phyloP scores from a whole-genome alignment of 78 protist species.

The Polysphondylium violaceum region DNA sequence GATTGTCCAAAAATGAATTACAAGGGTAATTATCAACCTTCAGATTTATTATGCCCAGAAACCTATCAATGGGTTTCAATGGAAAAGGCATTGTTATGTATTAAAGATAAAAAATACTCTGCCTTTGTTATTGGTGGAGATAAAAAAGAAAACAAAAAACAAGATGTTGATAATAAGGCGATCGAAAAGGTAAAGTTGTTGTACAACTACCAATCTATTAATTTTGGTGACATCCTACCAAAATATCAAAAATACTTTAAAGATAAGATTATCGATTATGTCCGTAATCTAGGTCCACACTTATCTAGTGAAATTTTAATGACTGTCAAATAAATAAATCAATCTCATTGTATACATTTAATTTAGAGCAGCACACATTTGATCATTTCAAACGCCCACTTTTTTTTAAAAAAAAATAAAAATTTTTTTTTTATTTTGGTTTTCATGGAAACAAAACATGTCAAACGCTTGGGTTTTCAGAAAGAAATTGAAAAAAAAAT shows the following conservation, averaged over 20 bases:
- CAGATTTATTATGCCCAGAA: slow-evolving; percentile 66
- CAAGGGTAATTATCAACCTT: slow-evolving; percentile 41
- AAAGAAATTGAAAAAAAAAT: background rate
- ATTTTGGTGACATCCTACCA: background rate
- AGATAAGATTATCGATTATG: background rate
- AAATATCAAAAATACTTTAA: background rate
- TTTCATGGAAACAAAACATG: too few species aligned
- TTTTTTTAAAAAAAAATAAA: too few species aligned
- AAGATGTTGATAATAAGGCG: background rate
- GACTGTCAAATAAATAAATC: background rate
- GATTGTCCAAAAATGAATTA: slow-evolving; percentile 85
- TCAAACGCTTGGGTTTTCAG: too few species aligned
- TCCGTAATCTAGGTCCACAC: background rate
- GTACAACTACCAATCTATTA: background rate
- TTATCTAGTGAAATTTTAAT: slow-evolving; percentile 4
- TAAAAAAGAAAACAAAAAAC: background rate
- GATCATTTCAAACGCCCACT: too few species aligned
- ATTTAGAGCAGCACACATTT: too few species aligned
- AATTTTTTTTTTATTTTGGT: too few species aligned
- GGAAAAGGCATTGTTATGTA: slow-evolving; percentile 4
- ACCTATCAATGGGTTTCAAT: slow-evolving; percentile 40
- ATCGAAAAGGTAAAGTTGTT: background rate
- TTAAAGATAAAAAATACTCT: slow-evolving; percentile 13
- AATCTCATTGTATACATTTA: too few species aligned
- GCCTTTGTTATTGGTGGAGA: slow-evolving; percentile 15